Evolutionary conservation across 192 early-diverging fungal genomes (phyloP), one percentile per base, ranked within the genome.

Genomic region (Borealophlyctis nickersoniae): DNA sequence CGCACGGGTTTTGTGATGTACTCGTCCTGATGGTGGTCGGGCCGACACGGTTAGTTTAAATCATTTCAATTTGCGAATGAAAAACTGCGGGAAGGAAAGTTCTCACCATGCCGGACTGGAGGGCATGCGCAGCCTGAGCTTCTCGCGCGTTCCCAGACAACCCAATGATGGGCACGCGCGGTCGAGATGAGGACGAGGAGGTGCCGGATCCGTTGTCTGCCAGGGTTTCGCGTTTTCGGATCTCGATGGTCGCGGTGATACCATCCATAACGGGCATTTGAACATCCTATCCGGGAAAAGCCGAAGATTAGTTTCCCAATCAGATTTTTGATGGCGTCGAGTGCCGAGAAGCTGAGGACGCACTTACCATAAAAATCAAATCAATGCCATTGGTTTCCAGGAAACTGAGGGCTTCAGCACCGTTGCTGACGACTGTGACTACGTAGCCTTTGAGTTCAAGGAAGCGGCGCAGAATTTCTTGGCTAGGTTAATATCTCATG

Each of bases 61-160:
- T n/a, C n/a, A n/a, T n/a, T n/a, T n/a, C n/a, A n/a, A n/a, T n/a
- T n/a, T n/a, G n/a, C n/a, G n/a, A n/a, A n/a, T n/a, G n/a, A n/a
- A n/a, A n/a, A n/a, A n/a, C n/a, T n/a, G n/a, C n/a, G n/a, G n/a
- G n/a, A n/a, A n/a, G n/a, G n/a, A n/a, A n/a, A 33, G 50, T 51
- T 26, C 29, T 56, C 23, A 51, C 33, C 66, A 67, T 67, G 14
- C 66, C 66, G 16, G 32, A 14, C 14, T 16, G 7, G 11, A 67
- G 57, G 23, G 56, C 57, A 23, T 28, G 30, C 9, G 49, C 66
- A 22, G 2, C 30, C 19, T 67, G 56, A 2, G 11, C 49, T 28
- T 56, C 27, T 11, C 79, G 61, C 0, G 81, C 81, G 54, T 77
- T 80, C 7, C 78, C 81, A 4, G 81, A 79, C 32, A 82, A 53